Percentiles rank a stretch among this genome's conserved stretches.
These are phyloP conservation scores for Torulaspora franciscae DNA, from an alignment of 805 yeast species.

Conservation along the genomic window DNA sequence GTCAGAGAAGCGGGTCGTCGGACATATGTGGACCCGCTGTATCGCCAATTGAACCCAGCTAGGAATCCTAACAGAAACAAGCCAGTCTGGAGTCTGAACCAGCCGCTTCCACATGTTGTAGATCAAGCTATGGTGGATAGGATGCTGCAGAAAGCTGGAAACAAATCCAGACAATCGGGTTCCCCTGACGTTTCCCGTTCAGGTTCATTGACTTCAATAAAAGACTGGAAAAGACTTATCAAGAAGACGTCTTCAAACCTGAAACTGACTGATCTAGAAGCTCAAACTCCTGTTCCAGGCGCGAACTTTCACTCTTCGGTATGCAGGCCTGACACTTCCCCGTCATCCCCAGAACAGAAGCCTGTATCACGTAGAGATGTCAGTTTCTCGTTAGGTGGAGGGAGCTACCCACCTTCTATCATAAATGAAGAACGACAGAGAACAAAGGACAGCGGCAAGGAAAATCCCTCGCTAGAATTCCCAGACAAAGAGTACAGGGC, in stretches of 20 bases:
- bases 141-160: constrained; percentile 15
- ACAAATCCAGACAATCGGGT: constrained; percentile 14
- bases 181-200: constrained; percentile 15
- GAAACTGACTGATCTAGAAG: constrained; percentile 16
- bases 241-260: constrained; percentile 12
- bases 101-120: constrained; percentile 20
- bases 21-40: constrained; percentile 19
- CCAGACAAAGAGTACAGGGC: neutral
- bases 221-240: constrained; percentile 15
- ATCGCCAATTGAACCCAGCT: constrained; percentile 16
- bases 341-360: neutral
- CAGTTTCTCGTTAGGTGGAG: constrained; percentile 14
- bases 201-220: constrained; percentile 17
- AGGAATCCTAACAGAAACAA: constrained; percentile 7
- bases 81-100: constrained; percentile 23
- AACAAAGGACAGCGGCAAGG: neutral
- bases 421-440: constrained; percentile 6
- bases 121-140: constrained; percentile 14
- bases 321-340: constrained; percentile 3
- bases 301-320: constrained; percentile 2
- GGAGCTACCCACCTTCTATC: constrained; percentile 15
- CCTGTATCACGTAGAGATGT: constrained; percentile 7
- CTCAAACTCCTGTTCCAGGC: constrained; percentile 8
- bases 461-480: neutral
- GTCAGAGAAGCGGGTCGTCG: constrained; percentile 1